A percentile compares a stretch with the other conserved stretches of the same genome.
phyloP scores from a whole-genome alignment of 345 rosid genomes.

The Conringia planisiliqua region DNA sequence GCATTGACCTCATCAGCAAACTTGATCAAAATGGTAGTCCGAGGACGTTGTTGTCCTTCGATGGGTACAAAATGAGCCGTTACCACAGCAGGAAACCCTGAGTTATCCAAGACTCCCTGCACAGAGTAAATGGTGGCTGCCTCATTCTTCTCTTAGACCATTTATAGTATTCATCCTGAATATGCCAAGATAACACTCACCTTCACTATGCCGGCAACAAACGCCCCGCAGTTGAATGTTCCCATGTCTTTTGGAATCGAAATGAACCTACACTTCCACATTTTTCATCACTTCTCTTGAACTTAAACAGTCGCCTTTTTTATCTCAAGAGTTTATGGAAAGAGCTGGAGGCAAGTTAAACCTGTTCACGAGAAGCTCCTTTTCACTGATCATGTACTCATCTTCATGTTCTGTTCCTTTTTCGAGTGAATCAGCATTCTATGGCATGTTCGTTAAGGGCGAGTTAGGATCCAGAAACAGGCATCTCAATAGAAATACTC shows the following conservation, averaged over 20 bases:
- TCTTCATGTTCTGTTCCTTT: slow-evolving; percentile 99
- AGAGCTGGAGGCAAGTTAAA: slow-evolving; percentile 15
- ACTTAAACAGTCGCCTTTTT: not conserved
- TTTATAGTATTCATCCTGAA: not conserved
- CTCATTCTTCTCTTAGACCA: not conserved
- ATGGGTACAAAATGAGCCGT: slow-evolving; percentile 98
- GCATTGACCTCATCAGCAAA: slow-evolving; percentile 86
- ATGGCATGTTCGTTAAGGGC: not conserved
- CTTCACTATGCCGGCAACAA: slow-evolving; percentile 97
- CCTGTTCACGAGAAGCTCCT: slow-evolving; percentile 95
- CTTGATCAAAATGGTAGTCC: slow-evolving; percentile 95
- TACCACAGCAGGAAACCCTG: slow-evolving; percentile 95
- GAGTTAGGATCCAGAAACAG: not conserved
- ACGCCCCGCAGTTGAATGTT: slow-evolving; percentile 98
- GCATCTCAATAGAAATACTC: not conserved
- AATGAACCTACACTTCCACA: slow-evolving; percentile 53
- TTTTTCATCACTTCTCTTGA: not conserved
- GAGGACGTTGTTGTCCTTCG: slow-evolving; percentile 95
- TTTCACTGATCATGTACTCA: slow-evolving; percentile 99
- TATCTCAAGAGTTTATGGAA: not conserved
- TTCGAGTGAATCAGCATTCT: slow-evolving; percentile 99
- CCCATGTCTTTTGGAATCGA: slow-evolving; percentile 99
- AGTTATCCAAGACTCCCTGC: slow-evolving; percentile 90
- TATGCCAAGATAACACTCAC: slow-evolving; percentile 37
- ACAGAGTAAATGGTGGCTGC: not conserved